Evolutionary conservation across 75 land plant species (phyloP).

Genomic region (Azolla pinnata): DNA sequence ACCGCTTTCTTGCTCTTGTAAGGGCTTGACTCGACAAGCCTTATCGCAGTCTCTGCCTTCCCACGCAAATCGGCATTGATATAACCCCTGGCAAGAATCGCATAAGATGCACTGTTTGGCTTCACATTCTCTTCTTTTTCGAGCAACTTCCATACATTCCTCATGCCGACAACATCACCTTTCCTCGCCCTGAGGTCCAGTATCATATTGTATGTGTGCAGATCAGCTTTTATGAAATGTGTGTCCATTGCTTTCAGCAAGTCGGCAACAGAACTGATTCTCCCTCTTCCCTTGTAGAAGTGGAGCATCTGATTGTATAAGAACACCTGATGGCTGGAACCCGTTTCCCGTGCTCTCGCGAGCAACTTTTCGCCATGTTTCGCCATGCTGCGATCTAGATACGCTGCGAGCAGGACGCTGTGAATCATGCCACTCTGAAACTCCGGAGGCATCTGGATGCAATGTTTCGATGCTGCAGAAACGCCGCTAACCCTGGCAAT

Average conservation of each 20-base stretch:
- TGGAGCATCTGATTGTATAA: constrained; percentile 19
- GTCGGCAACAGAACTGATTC: not conserved
- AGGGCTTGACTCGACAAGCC: constrained; percentile 10
- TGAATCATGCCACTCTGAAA: constrained; percentile 14
- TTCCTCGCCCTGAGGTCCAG: constrained; percentile 16
- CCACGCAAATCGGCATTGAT: constrained; percentile 6
- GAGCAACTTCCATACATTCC: constrained; percentile 12
- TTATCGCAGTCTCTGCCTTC: constrained; percentile 6
- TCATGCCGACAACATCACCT: constrained; percentile 19
- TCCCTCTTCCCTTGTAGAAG: constrained; percentile 16
- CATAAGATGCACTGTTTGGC: constrained; percentile 21
- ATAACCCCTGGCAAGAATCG: constrained; percentile 16
- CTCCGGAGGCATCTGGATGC: constrained; percentile 9
- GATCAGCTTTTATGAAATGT: constrained; percentile 3
- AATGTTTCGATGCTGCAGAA: constrained; percentile 1
- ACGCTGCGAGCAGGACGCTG: constrained; percentile 14
- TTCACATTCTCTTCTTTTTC: constrained; percentile 9
- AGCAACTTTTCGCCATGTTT: constrained; percentile 11
- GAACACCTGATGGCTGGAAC: constrained; percentile 7
- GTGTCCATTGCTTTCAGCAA: constrained; percentile 18
- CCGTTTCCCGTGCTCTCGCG: constrained; percentile 5
- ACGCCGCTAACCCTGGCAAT: constrained; percentile 7
- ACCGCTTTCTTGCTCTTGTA: constrained; percentile 5
- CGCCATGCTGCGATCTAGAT: constrained; percentile 7
- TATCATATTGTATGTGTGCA: constrained; percentile 19